Evolutionary conservation across 345 rosid genomes (phyloP).

Genomic region (Aethionema arabicum): DNA sequence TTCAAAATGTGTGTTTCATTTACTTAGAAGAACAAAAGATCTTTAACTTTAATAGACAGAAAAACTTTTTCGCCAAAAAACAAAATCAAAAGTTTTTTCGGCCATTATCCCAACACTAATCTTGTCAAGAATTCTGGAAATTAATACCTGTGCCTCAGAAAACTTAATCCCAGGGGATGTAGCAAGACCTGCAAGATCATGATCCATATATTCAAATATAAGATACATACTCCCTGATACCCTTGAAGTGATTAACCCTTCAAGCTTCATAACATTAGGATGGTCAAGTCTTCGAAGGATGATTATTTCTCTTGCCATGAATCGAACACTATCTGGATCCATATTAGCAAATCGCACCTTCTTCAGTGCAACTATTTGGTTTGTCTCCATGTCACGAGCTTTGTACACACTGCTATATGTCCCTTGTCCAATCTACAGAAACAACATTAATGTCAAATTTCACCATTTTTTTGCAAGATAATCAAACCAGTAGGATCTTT

Average conservation of each 20-base stretch:
- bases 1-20: too few relatives aligned
- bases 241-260: constrained; percentile 66
- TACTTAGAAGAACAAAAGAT: too few relatives aligned
- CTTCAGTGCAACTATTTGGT: constrained; percentile 65
- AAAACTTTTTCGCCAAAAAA: too few relatives aligned
- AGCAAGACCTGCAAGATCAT: constrained; percentile 66
- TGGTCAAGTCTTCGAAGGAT: constrained; percentile 65
- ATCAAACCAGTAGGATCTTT: neutral
- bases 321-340: constrained; percentile 73
- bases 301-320: constrained; percentile 75
- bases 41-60: too few relatives aligned
- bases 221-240: constrained; percentile 65
- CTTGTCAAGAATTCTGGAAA: neutral
- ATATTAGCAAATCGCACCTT: constrained; percentile 70
- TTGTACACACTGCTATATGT: constrained; percentile 76
- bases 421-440: constrained; percentile 71
- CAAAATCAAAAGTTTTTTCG: too few relatives aligned
- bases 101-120: neutral
- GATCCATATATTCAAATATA: constrained; percentile 72
- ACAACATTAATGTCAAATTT: constrained; percentile 20
- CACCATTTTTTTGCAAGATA: neutral
- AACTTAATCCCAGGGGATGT: constrained; percentile 52
- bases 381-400: constrained; percentile 65
- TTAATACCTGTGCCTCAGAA: constrained; percentile 58
- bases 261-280: constrained; percentile 76